Percentiles rank a stretch among this genome's conserved stretches.
Conservation (phyloP, 495 filamentous ascomycete species). For the Diplogelasinospora grovesii region DNA sequence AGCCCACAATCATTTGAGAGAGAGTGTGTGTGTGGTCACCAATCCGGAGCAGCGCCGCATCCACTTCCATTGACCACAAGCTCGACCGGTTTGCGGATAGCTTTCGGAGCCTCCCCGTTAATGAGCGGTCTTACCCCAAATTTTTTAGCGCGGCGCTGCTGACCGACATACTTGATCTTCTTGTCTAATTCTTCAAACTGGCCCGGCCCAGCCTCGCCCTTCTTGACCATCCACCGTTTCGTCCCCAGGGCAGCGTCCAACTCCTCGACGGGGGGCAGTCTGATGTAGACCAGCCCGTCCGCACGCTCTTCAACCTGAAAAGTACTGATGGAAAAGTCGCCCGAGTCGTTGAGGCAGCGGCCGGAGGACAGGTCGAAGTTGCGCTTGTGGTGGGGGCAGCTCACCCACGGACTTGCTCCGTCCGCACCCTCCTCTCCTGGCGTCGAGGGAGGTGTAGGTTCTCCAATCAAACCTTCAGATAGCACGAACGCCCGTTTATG, state of each 20-base stretch:
- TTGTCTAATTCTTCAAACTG: conserved; percentile 66
- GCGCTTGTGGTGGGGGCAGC: conserved; percentile 88
- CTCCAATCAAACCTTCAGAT: conserved; percentile 82
- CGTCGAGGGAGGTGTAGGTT: too few relatives aligned
- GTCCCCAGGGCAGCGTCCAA: conserved; percentile 80
- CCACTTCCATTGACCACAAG: conserved; percentile 38
- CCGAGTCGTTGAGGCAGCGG: conserved; percentile 71
- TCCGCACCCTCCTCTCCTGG: conserved; percentile 32
- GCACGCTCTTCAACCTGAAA: conserved; percentile 74
- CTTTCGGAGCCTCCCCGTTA: conserved; percentile 36
- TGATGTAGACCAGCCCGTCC: conserved; percentile 80
- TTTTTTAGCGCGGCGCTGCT: conserved; percentile 32
- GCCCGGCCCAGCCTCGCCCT: conserved; percentile 54
- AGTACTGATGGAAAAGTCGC: conserved; percentile 71
- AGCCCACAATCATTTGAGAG: too few relatives aligned
- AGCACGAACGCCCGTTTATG: conserved; percentile 91
- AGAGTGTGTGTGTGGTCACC: conserved; percentile 42
- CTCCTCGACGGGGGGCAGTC: conserved; percentile 79
- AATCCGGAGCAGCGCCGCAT: conserved; percentile 56
- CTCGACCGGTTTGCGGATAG: conserved; percentile 37
- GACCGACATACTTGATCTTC: conserved; percentile 42
- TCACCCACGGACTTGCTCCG: conserved; percentile 66
- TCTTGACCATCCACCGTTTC: conserved; percentile 73
- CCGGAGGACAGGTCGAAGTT: conserved; percentile 78
- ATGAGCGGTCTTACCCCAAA: conserved; percentile 36